Percentiles rank a stretch among this genome's conserved stretches.
Evolutionary conservation across 2,329 filamentous ascomycete species (phyloP).

Genomic region (Aspergillus versicolor): DNA sequence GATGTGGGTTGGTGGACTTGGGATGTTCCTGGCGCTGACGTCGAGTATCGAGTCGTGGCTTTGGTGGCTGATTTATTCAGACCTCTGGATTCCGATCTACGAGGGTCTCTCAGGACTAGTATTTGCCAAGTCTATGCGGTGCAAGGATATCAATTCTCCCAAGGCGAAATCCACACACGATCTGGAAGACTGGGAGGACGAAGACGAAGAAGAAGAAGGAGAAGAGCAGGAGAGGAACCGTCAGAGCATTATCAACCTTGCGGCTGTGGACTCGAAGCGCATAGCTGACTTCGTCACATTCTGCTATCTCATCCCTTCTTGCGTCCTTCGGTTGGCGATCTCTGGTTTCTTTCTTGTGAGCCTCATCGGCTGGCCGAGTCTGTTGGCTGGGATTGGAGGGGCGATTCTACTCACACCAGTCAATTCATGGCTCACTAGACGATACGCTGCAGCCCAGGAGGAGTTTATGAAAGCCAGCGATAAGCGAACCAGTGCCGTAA

Average conservation of each 20-base stretch:
- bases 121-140: constrained; percentile 73
- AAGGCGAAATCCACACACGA: neutral
- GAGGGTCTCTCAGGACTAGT: constrained; percentile 70
- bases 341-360: constrained; percentile 64
- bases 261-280: constrained; percentile 71
- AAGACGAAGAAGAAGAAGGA: constrained; percentile 44
- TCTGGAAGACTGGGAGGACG: constrained; percentile 13
- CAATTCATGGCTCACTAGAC: constrained; percentile 65
- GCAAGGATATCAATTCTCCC: constrained; percentile 63
- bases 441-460: constrained; percentile 64
- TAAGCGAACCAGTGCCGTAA: constrained; percentile 69
- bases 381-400: constrained; percentile 63
- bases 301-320: constrained; percentile 64
- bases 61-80: constrained; percentile 65
- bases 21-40: constrained; percentile 55
- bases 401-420: constrained; percentile 65
- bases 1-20: constrained; percentile 67
- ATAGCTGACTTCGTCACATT: constrained; percentile 66
- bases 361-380: constrained; percentile 69
- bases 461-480: constrained; percentile 73
- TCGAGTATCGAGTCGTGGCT: constrained; percentile 64
- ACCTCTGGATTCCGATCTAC: constrained; percentile 65
- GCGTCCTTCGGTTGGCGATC: constrained; percentile 61
- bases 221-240: constrained; percentile 54
- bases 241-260: constrained; percentile 73